Percentiles rank a stretch among this genome's conserved stretches.
Conservation (phyloP, 371 early-diverging fungal species). For the Mucor saturninus region DNA sequence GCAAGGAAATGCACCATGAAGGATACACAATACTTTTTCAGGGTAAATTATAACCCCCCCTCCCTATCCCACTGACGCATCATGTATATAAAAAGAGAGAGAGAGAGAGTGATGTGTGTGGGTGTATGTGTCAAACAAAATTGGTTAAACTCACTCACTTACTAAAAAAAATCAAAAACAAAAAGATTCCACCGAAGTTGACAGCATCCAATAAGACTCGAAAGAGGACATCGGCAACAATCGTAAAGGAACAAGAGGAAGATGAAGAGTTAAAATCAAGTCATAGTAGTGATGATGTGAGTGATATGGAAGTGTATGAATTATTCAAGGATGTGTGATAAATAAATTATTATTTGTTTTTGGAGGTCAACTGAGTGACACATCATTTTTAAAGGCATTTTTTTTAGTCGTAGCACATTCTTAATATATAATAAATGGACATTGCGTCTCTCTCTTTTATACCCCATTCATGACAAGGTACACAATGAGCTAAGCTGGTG, state of each 20-base stretch:
- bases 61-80: not conserved
- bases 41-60: not conserved
- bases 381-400: no score
- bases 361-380: not conserved
- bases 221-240: not conserved
- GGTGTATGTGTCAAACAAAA: no score
- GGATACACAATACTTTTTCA: constrained; percentile 62
- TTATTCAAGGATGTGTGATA: constrained; percentile 24
- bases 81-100: not conserved
- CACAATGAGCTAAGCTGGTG: no score
- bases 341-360: not conserved
- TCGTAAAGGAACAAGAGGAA: constrained; percentile 3
- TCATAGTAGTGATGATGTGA: constrained; percentile 23
- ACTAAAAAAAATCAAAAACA: no score
- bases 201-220: constrained; percentile 2
- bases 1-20: constrained; percentile 59
- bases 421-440: no score
- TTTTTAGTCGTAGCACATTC: no score
- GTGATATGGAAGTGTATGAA: constrained; percentile 31
- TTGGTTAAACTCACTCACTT: no score
- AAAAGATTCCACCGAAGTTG: constrained; percentile 59
- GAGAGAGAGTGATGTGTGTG: no score
- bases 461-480: no score
- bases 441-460: no score
- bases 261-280: constrained; percentile 22